A percentile compares a stretch with the other conserved stretches of the same genome.
These are phyloP conservation scores for Apiotrichum sp. DNA, from an alignment of 1,284 basidiomycete species.

Conservation along the genomic window DNA sequence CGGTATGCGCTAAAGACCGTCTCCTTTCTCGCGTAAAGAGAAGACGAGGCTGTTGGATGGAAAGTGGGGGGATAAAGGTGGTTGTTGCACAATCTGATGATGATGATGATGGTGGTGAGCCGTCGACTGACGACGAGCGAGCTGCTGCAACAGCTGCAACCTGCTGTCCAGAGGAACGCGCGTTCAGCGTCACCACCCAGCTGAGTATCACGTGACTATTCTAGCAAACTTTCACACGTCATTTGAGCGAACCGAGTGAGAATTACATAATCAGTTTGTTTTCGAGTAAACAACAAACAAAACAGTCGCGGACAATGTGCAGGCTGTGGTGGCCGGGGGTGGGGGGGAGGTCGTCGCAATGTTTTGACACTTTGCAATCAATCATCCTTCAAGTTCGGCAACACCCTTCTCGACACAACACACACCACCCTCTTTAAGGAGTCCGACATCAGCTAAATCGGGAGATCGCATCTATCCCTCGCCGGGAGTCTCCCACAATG, in stretches of 20 bases:
- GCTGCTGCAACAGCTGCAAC: neutral
- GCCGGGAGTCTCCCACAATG: slow-evolving; percentile 7
- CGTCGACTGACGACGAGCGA: neutral
- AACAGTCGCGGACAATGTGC: too few species aligned
- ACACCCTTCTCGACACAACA: neutral
- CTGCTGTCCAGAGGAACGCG: slow-evolving; percentile 5
- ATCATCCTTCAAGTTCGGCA: neutral
- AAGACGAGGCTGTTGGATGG: too few species aligned
- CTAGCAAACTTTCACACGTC: neutral
- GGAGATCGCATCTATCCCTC: neutral
- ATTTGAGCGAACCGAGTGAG: neutral
- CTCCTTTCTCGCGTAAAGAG: too few species aligned
- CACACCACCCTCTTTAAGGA: neutral
- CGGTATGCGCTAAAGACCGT: too few species aligned
- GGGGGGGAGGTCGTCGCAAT: neutral
- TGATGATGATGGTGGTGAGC: neutral
- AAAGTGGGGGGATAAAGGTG: too few species aligned
- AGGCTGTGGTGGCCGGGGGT: neutral
- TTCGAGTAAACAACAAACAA: neutral
- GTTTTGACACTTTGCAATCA: slow-evolving; percentile 3
- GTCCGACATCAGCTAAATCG: neutral
- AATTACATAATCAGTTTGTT: neutral
- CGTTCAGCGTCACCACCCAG: neutral
- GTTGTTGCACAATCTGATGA: neutral
- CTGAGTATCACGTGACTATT: neutral